Conservation (phyloP, 345 rosid genomes). For the Fremontodendron californicum region DNA sequence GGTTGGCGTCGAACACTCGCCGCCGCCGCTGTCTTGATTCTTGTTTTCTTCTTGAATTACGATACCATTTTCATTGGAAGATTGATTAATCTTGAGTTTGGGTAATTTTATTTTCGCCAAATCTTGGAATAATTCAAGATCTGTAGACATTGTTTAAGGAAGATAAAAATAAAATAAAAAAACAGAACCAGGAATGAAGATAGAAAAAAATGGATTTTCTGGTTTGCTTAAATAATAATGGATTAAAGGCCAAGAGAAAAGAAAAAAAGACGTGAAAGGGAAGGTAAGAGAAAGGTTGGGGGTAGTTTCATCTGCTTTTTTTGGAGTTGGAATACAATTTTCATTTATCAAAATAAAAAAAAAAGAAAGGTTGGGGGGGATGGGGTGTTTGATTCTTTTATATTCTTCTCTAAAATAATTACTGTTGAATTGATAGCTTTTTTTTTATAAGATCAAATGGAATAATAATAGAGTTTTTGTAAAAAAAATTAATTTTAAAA, state of each 20-base stretch:
- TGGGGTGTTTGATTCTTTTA: conserved; percentile 10
- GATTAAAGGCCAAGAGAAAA: not conserved
- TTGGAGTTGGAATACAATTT: no score
- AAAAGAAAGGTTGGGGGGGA: no score
- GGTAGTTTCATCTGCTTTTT: no score
- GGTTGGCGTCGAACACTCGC: conserved; percentile 26
- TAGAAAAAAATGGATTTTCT: not conserved
- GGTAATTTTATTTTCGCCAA: not conserved
- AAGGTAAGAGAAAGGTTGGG: conserved; percentile 8
- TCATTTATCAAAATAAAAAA: no score
- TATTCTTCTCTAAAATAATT: not conserved
- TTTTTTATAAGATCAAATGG: not conserved
- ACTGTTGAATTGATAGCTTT: not conserved
- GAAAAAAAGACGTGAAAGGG: conserved; percentile 3
- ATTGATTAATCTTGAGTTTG: conserved; percentile 5
- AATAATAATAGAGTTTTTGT: no score
- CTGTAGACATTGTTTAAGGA: conserved; percentile 7
- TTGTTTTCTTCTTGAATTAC: not conserved
- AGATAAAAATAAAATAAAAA: not conserved
- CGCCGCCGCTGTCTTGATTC: not conserved
- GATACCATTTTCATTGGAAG: not conserved
- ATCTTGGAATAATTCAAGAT: conserved; percentile 14
- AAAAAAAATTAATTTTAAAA: no score
- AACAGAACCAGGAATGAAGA: not conserved
- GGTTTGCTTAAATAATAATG: no score